Percentiles rank a stretch among this genome's conserved stretches.
Evolutionary conservation across 805 yeast species (phyloP).

Genomic region (Starmerella vitae): DNA sequence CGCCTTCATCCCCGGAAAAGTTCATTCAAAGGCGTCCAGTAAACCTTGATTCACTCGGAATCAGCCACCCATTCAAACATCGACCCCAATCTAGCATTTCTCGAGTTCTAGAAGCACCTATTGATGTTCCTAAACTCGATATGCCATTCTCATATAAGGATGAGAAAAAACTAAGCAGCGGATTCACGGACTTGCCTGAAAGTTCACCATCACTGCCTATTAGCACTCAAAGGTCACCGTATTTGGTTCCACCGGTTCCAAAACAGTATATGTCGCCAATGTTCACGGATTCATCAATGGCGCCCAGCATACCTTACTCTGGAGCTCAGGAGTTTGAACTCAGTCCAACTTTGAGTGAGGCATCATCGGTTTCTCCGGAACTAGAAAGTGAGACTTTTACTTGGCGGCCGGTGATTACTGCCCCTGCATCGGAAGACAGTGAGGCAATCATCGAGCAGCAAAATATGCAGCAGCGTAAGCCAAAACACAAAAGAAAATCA

Average conservation of each 20-base stretch:
- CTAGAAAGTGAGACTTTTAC: conserved; percentile 14
- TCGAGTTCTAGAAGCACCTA: not conserved
- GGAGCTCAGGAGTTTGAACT: conserved; percentile 10
- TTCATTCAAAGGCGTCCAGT: not conserved
- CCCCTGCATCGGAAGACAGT: conserved; percentile 24
- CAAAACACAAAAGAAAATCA: conserved; percentile 35
- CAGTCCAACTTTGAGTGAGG: conserved; percentile 17
- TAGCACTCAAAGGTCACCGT: no score
- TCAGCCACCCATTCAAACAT: conserved; percentile 9
- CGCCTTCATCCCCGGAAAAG: conserved; percentile 19
- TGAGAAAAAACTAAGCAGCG: no score
- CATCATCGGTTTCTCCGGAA: conserved; percentile 14
- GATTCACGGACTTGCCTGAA: no score
- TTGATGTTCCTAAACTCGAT: not conserved
- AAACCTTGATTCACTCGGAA: conserved; percentile 16
- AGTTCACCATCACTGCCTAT: no score
- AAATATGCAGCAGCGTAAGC: conserved; percentile 24
- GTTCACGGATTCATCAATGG: not conserved
- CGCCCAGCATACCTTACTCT: not conserved
- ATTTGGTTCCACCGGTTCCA: not conserved
- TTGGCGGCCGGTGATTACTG: conserved; percentile 30
- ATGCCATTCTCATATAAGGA: no score
- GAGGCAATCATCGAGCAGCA: conserved; percentile 27
- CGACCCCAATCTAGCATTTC: conserved; percentile 9
- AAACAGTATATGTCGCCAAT: not conserved